Base-by-base conservation (phyloP, 345 rosid species). In the Aurinia saxatilis region DNA sequence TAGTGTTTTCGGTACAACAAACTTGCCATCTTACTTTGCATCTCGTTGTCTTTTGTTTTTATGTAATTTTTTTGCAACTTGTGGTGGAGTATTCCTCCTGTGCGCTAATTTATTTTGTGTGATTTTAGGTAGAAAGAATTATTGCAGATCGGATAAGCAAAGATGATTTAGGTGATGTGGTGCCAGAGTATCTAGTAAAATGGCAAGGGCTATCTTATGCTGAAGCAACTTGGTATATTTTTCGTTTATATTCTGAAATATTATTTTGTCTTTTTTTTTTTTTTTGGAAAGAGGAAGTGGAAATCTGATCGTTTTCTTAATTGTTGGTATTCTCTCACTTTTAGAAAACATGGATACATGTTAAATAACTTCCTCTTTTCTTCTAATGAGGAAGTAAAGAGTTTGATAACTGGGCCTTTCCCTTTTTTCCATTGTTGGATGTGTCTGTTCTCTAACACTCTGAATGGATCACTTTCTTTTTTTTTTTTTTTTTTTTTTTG, bases 121-220 rank as follows among this genome's bases (percentile, higher is more conserved):
- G 30, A 65, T 75, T 50, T n/a, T 68, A 95, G 99, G 99, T 88
- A 57, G 99, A 95, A 67, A 86, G 99, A 77, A 56, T 95, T 70
- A 80, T 95, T 69, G 69, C 90, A 40, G 97, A 95, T 78, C 81
- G 96, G 64, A 85, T 95, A 45, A 68, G 80, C 77, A 88, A 82
- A 65, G 97, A 88, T 71, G 68, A 71, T 63, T 77, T 64, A 57
- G 95, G 80, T 47, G 80, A 82, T 70, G 82, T 90, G 61, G 82
- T 86, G 70, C 90, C 91, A 5, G 99, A 90, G 81, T 95, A 95
- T 73, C 73, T 95, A 50, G 98, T 95, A 69, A 95, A 95, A 81
- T 95, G 99, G 99, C 95, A 86, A 69, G 99, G 99, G 54, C 81
- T 95, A 50, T 95, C 99, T 63, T 95, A 95, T 78, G 99, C 99